phyloP scores from a whole-genome alignment of 2,329 filamentous ascomycete species.

The Cladosporium sp. region DNA sequence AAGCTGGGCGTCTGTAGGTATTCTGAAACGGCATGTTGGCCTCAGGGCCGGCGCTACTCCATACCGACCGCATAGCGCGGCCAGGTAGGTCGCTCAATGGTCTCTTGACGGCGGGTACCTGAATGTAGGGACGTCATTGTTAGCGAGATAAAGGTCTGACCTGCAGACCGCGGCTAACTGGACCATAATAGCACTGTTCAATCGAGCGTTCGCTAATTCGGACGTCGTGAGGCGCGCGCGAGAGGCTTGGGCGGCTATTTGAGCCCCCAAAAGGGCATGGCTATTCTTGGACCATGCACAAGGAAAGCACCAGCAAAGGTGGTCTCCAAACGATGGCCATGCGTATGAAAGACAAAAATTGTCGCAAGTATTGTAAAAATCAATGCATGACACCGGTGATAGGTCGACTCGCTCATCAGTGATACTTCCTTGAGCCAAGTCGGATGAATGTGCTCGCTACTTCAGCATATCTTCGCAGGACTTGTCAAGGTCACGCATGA shows the following conservation, averaged over 20 bases:
- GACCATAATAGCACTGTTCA: background rate
- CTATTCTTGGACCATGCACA: constrained; percentile 7
- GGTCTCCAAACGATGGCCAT: background rate
- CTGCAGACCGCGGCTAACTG: constrained; percentile 33
- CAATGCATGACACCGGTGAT: no score
- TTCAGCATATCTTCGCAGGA: background rate
- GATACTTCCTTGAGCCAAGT: background rate
- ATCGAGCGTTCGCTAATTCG: background rate
- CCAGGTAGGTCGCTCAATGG: constrained; percentile 23
- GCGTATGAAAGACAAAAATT: background rate
- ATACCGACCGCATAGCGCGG: constrained; percentile 9
- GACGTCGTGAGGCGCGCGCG: constrained; percentile 6
- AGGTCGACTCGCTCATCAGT: background rate
- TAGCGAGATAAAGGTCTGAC: constrained; percentile 21
- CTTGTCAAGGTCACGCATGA: background rate
- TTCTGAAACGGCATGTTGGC: constrained; percentile 21
- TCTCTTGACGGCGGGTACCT: constrained; percentile 22
- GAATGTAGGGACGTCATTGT: constrained; percentile 25
- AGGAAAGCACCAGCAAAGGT: background rate
- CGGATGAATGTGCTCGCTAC: background rate
- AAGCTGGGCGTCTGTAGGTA: background rate
- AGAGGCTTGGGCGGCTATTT: constrained; percentile 10
- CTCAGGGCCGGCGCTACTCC: constrained; percentile 24
- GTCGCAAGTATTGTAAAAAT: background rate
- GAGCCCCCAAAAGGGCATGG: background rate